Evolutionary conservation across 345 rosid species (phyloP), one percentile per base, ranked within the genome.

Genomic region (Capsella bursapastoris): DNA sequence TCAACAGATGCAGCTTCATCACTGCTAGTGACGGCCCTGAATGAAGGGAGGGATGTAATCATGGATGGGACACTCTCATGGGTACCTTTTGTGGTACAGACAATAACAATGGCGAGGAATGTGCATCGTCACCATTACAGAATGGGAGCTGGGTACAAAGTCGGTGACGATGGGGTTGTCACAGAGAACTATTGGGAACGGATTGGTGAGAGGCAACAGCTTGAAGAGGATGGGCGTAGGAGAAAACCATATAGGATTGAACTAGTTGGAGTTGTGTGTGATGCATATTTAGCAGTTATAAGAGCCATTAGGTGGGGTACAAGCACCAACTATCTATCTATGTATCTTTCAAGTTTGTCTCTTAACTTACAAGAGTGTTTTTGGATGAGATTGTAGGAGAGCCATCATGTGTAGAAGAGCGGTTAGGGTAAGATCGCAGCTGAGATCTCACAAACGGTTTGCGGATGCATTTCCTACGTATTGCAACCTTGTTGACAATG

Each of bases 1-100:
- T 93, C 98, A 14, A 88, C 96, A 29, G 92, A 93, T 75, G 98
- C 96, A 13, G 98, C 98, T 68, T 89, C 97, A 13, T 93, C 98
- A 2, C 88, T 93, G 41, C 84, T 93, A 49, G 97, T 91, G 55
- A 93, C 98, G 12, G 97, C 98, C 38, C 73, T 93, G 10, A 93
- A 91, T 63, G 97, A 93, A 73, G 98, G 98, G 13, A 83, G 96
- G 44, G 98, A 91, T 72, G 98, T 91, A 60, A 91, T 93, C 74
- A 87, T 93, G 98, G 98, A 93, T 58, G 97, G 98, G 35, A 93
- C 98, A 7, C 83, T 93, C 32, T 91, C 98, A 31, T 89, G 97
- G 96, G 83, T 87, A 58, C 98, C 98, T 28, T 91, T 89, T 57
- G 96, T 91, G 32, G 89, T 87, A 57, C 96, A 93, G 77, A 93